Evolutionary conservation across 164 flowering plant genomes (phyloP), one percentile per base, ranked within the genome.

Genomic region (Liriodendron chinense): DNA sequence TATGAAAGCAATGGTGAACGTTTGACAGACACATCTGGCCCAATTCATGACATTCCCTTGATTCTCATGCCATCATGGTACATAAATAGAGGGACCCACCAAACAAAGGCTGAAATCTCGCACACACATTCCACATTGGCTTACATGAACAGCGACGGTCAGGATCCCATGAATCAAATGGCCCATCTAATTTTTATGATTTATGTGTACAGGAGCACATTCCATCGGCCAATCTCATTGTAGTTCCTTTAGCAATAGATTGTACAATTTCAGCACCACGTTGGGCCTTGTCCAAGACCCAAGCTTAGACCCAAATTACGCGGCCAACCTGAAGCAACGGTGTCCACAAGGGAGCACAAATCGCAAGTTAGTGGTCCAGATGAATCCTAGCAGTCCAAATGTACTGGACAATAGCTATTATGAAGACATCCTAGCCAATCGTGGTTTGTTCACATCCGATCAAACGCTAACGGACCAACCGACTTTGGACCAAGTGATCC

Each of bases 191-290:
- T 28, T 1, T 47, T 74, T 1, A 9, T 57, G 5, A 34, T 34
- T 25, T 22, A 9, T 67, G 7, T 23, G 25, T 43, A 12, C 86
- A 89, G 94, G 92, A 73, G 91, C 86, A n/a, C 94, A 90, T 82
- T 82, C 89, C 28, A 85, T 90, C 1, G 94, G 94, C 0, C 81
- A 82, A 1, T 77, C 89, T 9, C 89, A 86, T 61, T 89, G 92
- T 81, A 53, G 82, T 7, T 75, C 90, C 26, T 79, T 89, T 82
- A 73, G 50, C 5, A 71, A 72, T 74, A 81, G 91, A 65, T 28
- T 86, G 13, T 85, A 85, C 82, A 84, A 64, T 66, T 89, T 88
- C 84, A 86, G 53, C 62, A 18, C 72, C 34, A 83, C 87, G 1
- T 43, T 50, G 0, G 70, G 48, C 25, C 86, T 50, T 0, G 70